Conservation (phyloP, 192 early-diverging fungal species). For the Phycomyces nitens region DNA sequence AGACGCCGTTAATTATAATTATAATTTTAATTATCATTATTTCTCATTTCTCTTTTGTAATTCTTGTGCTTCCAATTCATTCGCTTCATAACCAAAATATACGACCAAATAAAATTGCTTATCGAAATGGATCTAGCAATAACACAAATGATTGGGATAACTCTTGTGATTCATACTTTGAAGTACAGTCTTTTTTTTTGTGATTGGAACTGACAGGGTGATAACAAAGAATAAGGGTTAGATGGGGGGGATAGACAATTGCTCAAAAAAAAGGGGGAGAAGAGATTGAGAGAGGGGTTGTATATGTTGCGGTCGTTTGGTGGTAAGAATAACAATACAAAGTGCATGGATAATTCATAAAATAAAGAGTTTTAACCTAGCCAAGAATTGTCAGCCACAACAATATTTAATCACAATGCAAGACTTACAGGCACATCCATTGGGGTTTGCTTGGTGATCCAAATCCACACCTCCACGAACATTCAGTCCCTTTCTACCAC, state of each 20-base stretch:
- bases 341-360: conserved; percentile 1
- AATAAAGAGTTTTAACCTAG: not conserved
- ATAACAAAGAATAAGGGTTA: not conserved
- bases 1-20: too few relatives aligned
- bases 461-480: conserved; percentile 48
- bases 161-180: too few relatives aligned
- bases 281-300: not conserved
- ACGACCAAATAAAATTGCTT: not conserved
- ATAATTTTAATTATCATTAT: too few relatives aligned
- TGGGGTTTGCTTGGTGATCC: conserved; percentile 26
- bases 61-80: too few relatives aligned
- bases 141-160: too few relatives aligned
- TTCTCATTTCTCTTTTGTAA: too few relatives aligned
- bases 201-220: not conserved
- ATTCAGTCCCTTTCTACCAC: conserved; percentile 46
- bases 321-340: not conserved
- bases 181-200: not conserved
- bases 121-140: not conserved
- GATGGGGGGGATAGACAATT: not conserved
- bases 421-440: conserved; percentile 38
- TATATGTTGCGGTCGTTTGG: too few relatives aligned
- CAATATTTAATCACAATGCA: not conserved
- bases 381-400: not conserved
- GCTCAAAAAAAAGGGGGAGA: not conserved
- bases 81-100: too few relatives aligned